Base-by-base conservation (phyloP, 2,329 filamentous ascomycete species). In the Aquanectria penicillioides region DNA sequence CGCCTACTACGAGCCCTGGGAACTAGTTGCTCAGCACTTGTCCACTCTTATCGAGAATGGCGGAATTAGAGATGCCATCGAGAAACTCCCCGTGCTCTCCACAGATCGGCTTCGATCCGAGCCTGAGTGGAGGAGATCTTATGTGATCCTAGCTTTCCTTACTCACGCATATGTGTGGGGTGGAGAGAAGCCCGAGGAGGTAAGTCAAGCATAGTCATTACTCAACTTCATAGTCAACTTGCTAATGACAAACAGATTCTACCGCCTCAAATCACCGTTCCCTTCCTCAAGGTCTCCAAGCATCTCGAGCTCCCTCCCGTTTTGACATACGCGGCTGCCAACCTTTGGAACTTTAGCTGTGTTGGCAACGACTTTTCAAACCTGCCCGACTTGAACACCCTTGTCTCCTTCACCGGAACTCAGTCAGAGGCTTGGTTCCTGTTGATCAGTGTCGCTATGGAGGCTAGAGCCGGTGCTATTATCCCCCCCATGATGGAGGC, bases 341-440 rank as follows among this genome's bases (percentile, higher is more conserved):
- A 91, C 66, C 82, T 98, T 11, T 98, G 94, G 94, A 98, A 98
- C 77, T 97, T 91, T 77, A 83, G 85, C 61, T 87, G 89, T 33
- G 61, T 66, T 0, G 72, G 75, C 2, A 38, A 67, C 1, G 83
- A 88, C 46, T 86, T 90, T 23, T 85, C 88, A 64, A 80, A 86
- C 56, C 79, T 94, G 9, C 85, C 92, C 57, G 87, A 90, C 47
- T 80, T 97, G 10, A 81, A 84, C 17, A 89, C 89, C 0, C 82
- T 94, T 9, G 85, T 90, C 70, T 96, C 94, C 11, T 95, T 97
- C 70, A 97, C 93, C 5, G 94, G 93, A 22, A 95, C 92, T 7
- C 78, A 89, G 47, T 93, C 96, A 66, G 94, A 98, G 76, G 93
- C 93, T 68, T 97, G 94, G 94, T 98, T 98, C 77, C 94, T 94